phyloP scores from a whole-genome alignment of 2,329 filamentous ascomycete species.

The Ceratocystis ficicola region DNA sequence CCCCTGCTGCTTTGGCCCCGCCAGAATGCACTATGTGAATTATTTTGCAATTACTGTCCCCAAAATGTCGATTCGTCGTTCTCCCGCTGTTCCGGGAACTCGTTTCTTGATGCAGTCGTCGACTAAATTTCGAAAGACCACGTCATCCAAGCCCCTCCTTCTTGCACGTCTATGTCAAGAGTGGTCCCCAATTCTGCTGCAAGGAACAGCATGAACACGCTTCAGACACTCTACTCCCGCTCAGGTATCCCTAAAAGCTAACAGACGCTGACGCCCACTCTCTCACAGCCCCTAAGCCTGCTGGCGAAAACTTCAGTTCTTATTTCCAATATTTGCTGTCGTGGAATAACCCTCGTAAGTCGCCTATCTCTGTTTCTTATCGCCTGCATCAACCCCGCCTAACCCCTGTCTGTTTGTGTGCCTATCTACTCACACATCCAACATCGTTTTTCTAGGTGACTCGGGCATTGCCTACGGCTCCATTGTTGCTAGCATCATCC shows the following conservation, averaged over 20 bases:
- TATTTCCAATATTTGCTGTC: slow-evolving; percentile 58
- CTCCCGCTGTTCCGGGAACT: not conserved
- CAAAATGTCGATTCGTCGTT: not conserved
- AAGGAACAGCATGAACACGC: not conserved
- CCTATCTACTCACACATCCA: not conserved
- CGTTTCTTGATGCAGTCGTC: not conserved
- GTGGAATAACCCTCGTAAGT: slow-evolving; percentile 55
- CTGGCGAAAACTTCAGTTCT: slow-evolving; percentile 56
- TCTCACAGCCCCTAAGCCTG: slow-evolving; percentile 14
- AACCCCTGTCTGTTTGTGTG: slow-evolving; percentile 17
- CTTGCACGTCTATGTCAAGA: not conserved
- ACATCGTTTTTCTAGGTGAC: slow-evolving; percentile 36
- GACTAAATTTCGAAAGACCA: slow-evolving; percentile 1
- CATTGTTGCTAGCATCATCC: slow-evolving; percentile 48
- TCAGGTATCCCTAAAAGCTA: not conserved
- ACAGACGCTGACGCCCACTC: slow-evolving; percentile 5
- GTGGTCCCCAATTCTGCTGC: not conserved
- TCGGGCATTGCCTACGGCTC: slow-evolving; percentile 52
- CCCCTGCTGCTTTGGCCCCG: not conserved
- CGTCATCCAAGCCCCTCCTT: slow-evolving; percentile 18
- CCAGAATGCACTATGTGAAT: not conserved
- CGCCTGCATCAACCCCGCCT: slow-evolving; percentile 13
- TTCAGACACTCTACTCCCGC: not conserved
- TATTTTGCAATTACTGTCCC: not conserved
- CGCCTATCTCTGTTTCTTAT: not conserved